Percentiles rank a stretch among this genome's conserved stretches.
Evolutionary conservation across 106 monocot genomes (phyloP).

Genomic region (Acorus calamus): DNA sequence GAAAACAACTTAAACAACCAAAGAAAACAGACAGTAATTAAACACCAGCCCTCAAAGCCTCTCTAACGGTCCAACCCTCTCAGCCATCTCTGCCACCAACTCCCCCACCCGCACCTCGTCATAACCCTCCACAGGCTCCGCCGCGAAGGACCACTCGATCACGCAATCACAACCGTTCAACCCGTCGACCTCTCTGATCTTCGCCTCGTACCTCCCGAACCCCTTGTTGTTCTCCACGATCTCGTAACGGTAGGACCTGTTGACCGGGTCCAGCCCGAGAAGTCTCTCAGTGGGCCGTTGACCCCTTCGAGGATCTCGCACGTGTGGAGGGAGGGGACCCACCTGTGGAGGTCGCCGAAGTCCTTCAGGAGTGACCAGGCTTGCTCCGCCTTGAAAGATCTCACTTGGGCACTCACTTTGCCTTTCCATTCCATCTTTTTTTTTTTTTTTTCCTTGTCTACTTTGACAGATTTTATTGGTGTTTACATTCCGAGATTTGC

Average conservation of each 20-base stretch:
- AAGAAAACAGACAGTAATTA: no score
- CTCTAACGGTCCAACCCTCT: slow-evolving; percentile 2
- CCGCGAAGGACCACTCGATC: slow-evolving; percentile 13
- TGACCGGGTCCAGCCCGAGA: neutral
- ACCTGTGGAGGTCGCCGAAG: slow-evolving; percentile 1
- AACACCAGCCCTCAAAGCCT: neutral
- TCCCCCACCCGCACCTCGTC: neutral
- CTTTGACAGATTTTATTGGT: no score
- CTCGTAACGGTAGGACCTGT: neutral
- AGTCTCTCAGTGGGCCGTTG: slow-evolving; percentile 1
- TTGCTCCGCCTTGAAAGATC: neutral
- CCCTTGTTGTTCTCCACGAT: no score
- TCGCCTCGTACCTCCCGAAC: slow-evolving; percentile 5
- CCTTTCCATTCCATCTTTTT: slow-evolving; percentile 3
- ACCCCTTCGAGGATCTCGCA: neutral
- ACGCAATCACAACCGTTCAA: neutral
- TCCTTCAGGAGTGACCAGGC: slow-evolving; percentile 7
- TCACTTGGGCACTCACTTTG: neutral
- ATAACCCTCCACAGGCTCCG: slow-evolving; percentile 7
- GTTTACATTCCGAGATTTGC: no score
- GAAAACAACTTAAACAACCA: no score
- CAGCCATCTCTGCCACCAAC: neutral
- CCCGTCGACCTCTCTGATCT: neutral
- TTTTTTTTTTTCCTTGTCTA: no score
- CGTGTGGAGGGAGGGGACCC: slow-evolving; percentile 5